Evolutionary conservation across 2,329 filamentous ascomycete species (phyloP).

Genomic region (Diaporthe caulivora): DNA sequence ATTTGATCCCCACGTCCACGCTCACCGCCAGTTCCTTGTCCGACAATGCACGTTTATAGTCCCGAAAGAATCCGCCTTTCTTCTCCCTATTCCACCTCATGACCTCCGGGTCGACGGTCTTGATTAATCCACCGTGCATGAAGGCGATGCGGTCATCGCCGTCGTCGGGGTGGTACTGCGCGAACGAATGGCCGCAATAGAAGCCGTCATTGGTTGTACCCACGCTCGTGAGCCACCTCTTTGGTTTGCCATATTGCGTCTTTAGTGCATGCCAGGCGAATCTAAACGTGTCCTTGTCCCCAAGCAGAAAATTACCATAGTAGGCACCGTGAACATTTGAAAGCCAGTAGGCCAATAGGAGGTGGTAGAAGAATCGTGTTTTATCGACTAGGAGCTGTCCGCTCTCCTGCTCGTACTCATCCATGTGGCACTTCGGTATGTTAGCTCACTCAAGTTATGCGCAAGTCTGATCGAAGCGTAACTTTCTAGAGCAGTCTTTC

Average conservation of each 20-base stretch:
- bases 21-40: slow-evolving; percentile 35
- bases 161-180: slow-evolving; percentile 49
- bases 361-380: slow-evolving; percentile 51
- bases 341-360: slow-evolving; percentile 51
- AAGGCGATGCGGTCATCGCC: slow-evolving; percentile 46
- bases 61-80: slow-evolving; percentile 46
- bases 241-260: slow-evolving; percentile 47
- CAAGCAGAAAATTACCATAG: slow-evolving; percentile 46
- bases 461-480: not conserved
- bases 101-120: slow-evolving; percentile 44
- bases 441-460: too few species aligned
- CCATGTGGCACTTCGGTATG: slow-evolving; percentile 44
- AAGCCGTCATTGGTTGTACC: slow-evolving; percentile 44
- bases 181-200: slow-evolving; percentile 51
- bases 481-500: not conserved
- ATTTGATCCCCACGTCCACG: slow-evolving; percentile 40
- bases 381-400: slow-evolving; percentile 53
- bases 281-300: slow-evolving; percentile 52
- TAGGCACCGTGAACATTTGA: slow-evolving; percentile 42
- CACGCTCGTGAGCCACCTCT: slow-evolving; percentile 48
- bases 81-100: slow-evolving; percentile 44
- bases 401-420: slow-evolving; percentile 51
- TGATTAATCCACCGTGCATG: slow-evolving; percentile 49
- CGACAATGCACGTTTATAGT: slow-evolving; percentile 44
- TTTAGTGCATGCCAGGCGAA: slow-evolving; percentile 52